Evolutionary conservation across 1,139 yeast genomes (phyloP).

Genomic region (Wickerhamomyces sp.): DNA sequence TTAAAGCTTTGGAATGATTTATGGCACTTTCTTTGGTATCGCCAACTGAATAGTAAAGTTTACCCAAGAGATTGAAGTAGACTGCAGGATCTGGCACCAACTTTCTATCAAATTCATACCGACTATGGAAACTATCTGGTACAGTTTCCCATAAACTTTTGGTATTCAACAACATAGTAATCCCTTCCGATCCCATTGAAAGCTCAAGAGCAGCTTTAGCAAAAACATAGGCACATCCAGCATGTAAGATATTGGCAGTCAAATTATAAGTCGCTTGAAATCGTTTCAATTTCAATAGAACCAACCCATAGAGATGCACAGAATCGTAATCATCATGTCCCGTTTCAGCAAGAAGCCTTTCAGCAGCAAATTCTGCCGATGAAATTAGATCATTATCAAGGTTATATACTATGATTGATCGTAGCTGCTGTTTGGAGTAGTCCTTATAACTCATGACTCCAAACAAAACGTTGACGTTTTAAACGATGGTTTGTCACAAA

Average conservation of each 20-base stretch:
- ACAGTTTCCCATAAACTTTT: constrained; percentile 28
- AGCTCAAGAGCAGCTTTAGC: constrained; percentile 61
- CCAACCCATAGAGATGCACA: constrained; percentile 58
- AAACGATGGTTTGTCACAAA: too few species aligned
- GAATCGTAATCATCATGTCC: constrained; percentile 40
- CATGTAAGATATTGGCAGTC: constrained; percentile 43
- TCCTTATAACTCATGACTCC: constrained; percentile 20
- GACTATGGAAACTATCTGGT: constrained; percentile 7
- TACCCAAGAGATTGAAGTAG: constrained; percentile 65
- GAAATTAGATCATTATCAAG: constrained; percentile 63
- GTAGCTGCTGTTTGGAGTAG: constrained; percentile 35
- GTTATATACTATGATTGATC: constrained; percentile 59
- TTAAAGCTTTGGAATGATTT: constrained; percentile 63
- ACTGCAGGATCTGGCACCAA: constrained; percentile 60
- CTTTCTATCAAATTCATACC: constrained; percentile 33
- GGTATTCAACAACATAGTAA: constrained; percentile 47
- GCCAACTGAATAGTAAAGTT: constrained; percentile 53
- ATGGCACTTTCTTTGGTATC: constrained; percentile 63
- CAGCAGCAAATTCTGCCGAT: constrained; percentile 81
- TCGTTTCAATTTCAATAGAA: constrained; percentile 49
- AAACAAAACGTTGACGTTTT: too few species aligned
- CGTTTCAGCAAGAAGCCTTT: constrained; percentile 55
- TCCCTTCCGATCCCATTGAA: constrained; percentile 57
- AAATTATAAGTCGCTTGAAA: constrained; percentile 56
- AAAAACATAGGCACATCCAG: constrained; percentile 69